Base-by-base conservation (phyloP, 805 yeast genomes). In the Kodamaea leandrae region DNA sequence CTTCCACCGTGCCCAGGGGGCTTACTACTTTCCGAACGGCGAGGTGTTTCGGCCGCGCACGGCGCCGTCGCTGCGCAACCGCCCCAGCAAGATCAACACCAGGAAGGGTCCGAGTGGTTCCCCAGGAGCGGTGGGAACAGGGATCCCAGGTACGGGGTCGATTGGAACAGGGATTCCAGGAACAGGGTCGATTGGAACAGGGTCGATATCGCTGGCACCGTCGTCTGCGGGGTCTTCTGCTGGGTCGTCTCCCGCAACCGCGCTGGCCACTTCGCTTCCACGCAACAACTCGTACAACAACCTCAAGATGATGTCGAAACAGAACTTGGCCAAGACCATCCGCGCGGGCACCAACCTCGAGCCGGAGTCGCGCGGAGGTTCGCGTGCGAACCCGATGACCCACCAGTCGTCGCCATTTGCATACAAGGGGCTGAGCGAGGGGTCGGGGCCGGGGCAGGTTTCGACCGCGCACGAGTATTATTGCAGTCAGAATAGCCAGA, bases 21-120 rank as follows among this genome's bases (percentile, higher is more conserved):
- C 64, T 12, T 70, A 58, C 49, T 67, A 61, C 46, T 76, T 76
- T 51, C 80, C 80, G 12, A 75, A 76, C 52, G 81, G 81, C 36
- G 81, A 76, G 50, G 64, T 74, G 2, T 76, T 75, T 53, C 57
- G 73, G 25, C 80, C 80, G 2, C 53, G 79, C 28, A 55, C 52
- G 32, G 60, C 64, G 9, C 74, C 74, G 2, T 43, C 61, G n/a
- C 66, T 61, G 35, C 57, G 75, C 40, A 51, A 61, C 21, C 60
- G 68, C 38, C 77, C 77, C 6, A 49, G 50, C 29, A 66, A 62
- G 48, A 44, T 58, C 34, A 38, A 29, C 15, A 27, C 45, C 6
- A 19, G 24, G 7, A 42, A 47, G 12, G 17, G 37, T 5, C 43
- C 47, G 12, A 27, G 45, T 20, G 26, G 23, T 46, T 54, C 7